phyloP scores from a whole-genome alignment of 1,139 yeast species.

The Geotrichum reessii region DNA sequence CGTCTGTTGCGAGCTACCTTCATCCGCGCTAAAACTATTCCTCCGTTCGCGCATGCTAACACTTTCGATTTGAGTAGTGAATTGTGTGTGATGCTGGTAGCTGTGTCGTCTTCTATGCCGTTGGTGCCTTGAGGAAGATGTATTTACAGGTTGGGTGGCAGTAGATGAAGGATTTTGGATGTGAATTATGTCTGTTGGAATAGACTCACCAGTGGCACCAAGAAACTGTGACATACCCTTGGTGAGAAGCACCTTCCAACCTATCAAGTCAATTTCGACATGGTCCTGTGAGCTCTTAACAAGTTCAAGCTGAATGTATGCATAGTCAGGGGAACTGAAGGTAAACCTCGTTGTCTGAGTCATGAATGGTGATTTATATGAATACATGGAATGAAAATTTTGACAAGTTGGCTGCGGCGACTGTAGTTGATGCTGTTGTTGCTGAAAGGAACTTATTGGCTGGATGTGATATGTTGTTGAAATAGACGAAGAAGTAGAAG shows the following conservation, averaged over 20 bases:
- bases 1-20: background rate
- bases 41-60: background rate
- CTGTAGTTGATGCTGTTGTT: background rate
- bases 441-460: background rate
- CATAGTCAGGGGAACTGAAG: conserved; percentile 36
- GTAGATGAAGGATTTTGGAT: conserved; percentile 13
- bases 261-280: conserved; percentile 35
- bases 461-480: background rate
- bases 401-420: conserved; percentile 1
- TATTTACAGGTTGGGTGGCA: background rate
- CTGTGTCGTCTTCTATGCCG: background rate
- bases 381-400: conserved; percentile 12
- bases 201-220: conserved; percentile 43
- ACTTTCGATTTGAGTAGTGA: background rate
- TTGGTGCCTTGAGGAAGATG: background rate
- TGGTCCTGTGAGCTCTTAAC: conserved; percentile 1
- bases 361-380: conserved; percentile 8
- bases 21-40: background rate
- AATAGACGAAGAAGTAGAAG: background rate
- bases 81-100: background rate
- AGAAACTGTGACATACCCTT: conserved; percentile 36
- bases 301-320: conserved; percentile 35
- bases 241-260: conserved; percentile 41
- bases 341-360: conserved; percentile 1
- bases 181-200: conserved; percentile 40